Conservation (phyloP, 1,284 basidiomycete species). For the Wallemia mellicola region DNA sequence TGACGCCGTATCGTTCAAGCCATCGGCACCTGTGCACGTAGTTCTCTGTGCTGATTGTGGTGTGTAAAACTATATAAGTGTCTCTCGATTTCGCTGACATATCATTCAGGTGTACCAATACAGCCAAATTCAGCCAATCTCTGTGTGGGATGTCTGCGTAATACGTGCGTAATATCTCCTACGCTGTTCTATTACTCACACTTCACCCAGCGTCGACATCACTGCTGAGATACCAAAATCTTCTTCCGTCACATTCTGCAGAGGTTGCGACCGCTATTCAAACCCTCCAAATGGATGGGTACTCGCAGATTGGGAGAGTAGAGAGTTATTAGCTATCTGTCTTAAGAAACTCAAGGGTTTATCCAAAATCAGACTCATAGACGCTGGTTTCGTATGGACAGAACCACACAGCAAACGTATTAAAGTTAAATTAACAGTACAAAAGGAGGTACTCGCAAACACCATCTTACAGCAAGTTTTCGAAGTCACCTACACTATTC, state of each 20-base stretch:
- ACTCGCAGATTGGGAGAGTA: conserved; percentile 57
- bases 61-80: conserved; percentile 12
- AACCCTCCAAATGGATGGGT: conserved; percentile 73
- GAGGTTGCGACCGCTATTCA: conserved; percentile 85
- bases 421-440: conserved; percentile 78
- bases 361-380: conserved; percentile 76
- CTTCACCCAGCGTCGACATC: conserved; percentile 47
- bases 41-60: conserved; percentile 59
- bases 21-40: conserved; percentile 35
- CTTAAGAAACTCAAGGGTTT: conserved; percentile 71
- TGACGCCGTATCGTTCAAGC: conserved; percentile 34
- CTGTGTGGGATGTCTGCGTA: conserved; percentile 67
- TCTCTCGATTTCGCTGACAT: not conserved
- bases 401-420: conserved; percentile 88
- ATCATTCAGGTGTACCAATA: conserved; percentile 46
- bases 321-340: conserved; percentile 45
- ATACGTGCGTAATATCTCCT: conserved; percentile 26
- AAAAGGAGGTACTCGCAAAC: conserved; percentile 86
- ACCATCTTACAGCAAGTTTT: conserved; percentile 95
- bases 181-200: conserved; percentile 6
- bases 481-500: conserved; percentile 83
- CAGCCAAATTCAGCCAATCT: conserved; percentile 85
- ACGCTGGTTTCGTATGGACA: conserved; percentile 97
- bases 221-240: conserved; percentile 97
- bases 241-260: conserved; percentile 73